Evolutionary conservation across 345 rosid species (phyloP), one percentile per base, ranked within the genome.

Genomic region (Erucastrum elatum): DNA sequence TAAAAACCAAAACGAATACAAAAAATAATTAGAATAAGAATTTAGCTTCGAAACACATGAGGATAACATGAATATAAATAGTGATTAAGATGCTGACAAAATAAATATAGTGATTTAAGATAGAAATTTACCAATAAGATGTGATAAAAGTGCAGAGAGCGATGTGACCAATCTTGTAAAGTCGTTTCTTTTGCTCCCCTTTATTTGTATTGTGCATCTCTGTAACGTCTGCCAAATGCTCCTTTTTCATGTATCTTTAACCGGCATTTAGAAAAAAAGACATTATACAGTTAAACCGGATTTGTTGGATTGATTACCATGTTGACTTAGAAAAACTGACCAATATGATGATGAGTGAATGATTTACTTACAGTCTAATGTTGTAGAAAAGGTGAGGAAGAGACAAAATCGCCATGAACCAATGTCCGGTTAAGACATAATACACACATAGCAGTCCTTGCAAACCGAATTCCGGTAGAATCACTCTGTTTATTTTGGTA

Each of bases 171-270:
- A 93, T 91, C 77, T 90, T 96, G 87, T 88, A 89, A 75, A 85
- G 83, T 17, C 98, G 88, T 70, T 80, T 87, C 87, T 89, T 90
- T 89, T 96, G 93, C 85, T 96, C 98, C 90, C 88, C 68, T 60
- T 77, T 80, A 34, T 91, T 94, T 81, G 77, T 77, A 85, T 91
- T 96, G 86, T 90, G 88, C 77, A 96, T 83, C 89, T 96, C 97
- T 1, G 99, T 96, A 46, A 96, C 99, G 78, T 96, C 98, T 68
- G 86, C 80, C 65, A 96, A 84, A 84, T 96, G 97, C 33, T 83
- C 81, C 81, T 41, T 75, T n/a, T 66, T 82, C 35, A 85, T 84
- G 78, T 86, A 96, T 77, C 98, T 96, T 71, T 44, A 71, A 55
- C 81, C 64, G 55, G 72, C 7, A 68, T 76, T 11, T 66, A 44